Percentiles rank a stretch among this genome's conserved stretches.
phyloP scores from a whole-genome alignment of 345 rosid species.

The Passiflora organensis region DNA sequence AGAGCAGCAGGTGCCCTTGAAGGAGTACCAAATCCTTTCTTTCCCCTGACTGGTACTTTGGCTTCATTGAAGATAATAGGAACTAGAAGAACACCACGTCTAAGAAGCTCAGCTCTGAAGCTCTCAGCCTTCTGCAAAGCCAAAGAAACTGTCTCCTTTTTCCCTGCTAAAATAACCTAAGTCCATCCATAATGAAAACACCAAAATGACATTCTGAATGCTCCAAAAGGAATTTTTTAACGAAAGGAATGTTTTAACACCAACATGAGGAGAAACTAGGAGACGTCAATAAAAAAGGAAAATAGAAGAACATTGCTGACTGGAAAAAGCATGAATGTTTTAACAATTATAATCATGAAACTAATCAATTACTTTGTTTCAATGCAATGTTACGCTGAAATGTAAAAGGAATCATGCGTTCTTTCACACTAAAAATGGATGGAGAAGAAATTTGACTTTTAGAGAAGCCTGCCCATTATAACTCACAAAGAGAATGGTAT shows the following conservation, averaged over 20 bases:
- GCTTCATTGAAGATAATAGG: constrained; percentile 84
- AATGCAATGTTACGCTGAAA: too few species aligned
- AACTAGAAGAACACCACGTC: constrained; percentile 79
- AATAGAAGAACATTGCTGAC: constrained; percentile 3
- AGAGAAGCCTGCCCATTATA: too few species aligned
- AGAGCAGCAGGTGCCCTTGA: constrained; percentile 54
- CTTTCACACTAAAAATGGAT: too few species aligned
- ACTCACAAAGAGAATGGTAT: not conserved
- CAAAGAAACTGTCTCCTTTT: constrained; percentile 55
- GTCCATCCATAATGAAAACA: constrained; percentile 17
- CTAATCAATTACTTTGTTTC: not conserved
- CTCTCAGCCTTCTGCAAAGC: constrained; percentile 79
- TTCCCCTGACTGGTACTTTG: constrained; percentile 46
- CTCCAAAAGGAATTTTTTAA: too few species aligned
- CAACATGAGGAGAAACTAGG: not conserved
- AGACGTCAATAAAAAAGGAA: not conserved
- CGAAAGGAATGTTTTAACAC: too few species aligned
- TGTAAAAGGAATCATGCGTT: too few species aligned
- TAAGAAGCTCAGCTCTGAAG: constrained; percentile 82
- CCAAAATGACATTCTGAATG: not conserved
- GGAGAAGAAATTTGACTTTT: not conserved
- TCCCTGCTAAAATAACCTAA: constrained; percentile 88
- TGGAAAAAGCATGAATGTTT: not conserved
- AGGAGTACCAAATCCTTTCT: constrained; percentile 79
- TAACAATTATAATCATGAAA: not conserved